Evolutionary conservation across 441 rosid genomes (phyloP).

Genomic region (Macaranga tanarius): DNA sequence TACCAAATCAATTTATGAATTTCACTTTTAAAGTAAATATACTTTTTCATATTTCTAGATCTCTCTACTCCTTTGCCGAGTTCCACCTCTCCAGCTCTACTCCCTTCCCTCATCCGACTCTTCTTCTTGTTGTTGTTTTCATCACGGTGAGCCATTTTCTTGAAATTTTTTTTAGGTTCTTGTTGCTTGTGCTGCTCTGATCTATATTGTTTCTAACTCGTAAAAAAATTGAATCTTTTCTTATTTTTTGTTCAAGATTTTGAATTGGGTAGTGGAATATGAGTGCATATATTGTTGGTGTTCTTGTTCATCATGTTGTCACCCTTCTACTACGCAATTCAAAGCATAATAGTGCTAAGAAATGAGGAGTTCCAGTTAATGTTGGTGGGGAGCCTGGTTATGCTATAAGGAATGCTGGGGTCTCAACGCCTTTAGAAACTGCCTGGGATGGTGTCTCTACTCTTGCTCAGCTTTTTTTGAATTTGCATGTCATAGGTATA

Average conservation of each 20-base stretch:
- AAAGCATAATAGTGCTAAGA: conserved; percentile 50
- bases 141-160: neutral
- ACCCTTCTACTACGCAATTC: conserved; percentile 62
- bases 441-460: conserved; percentile 82
- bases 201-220: conserved; percentile 21
- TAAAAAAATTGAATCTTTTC: neutral
- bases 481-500: conserved; percentile 60
- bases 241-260: neutral
- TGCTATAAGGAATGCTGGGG: conserved; percentile 58
- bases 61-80: too few relatives aligned
- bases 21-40: too few relatives aligned
- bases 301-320: conserved; percentile 66
- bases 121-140: too few relatives aligned
- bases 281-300: conserved; percentile 76
- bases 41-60: too few relatives aligned
- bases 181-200: too few relatives aligned
- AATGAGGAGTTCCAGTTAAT: conserved; percentile 75
- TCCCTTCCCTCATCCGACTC: too few relatives aligned
- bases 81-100: too few relatives aligned
- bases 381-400: conserved; percentile 86
- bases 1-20: too few relatives aligned
- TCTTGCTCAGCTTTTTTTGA: conserved; percentile 89
- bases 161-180: conserved; percentile 5
- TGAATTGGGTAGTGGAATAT: conserved; percentile 33
- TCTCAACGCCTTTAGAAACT: conserved; percentile 55